phyloP scores from a whole-genome alignment of 257 asterid genomes.

The Datura wrightii region DNA sequence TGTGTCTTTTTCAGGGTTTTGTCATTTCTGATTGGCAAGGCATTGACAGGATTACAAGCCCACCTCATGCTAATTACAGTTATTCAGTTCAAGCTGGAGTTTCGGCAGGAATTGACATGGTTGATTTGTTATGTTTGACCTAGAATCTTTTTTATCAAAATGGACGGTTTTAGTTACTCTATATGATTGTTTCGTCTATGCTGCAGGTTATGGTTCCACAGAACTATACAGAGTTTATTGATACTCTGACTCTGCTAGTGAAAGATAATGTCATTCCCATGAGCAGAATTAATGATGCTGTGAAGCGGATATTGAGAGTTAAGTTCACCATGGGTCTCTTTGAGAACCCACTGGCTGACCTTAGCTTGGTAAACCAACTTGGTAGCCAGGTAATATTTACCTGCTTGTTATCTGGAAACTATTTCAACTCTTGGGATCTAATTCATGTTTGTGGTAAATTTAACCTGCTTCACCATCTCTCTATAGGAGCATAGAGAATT shows the following conservation, averaged over 20 bases:
- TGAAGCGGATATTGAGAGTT: conserved; percentile 51
- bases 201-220: conserved; percentile 54
- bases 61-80: conserved; percentile 38
- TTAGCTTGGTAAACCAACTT: conserved; percentile 41
- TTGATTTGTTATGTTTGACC: conserved; percentile 3
- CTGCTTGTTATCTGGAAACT: neutral
- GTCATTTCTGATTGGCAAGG: conserved; percentile 43
- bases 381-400: conserved; percentile 47
- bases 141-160: neutral
- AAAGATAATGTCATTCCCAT: conserved; percentile 47
- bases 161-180: neutral
- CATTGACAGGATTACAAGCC: conserved; percentile 38
- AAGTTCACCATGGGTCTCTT: conserved; percentile 53
- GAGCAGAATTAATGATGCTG: conserved; percentile 59
- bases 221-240: conserved; percentile 44
- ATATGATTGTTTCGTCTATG: neutral
- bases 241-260: conserved; percentile 42
- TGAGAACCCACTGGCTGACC: conserved; percentile 56
- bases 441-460: neutral
- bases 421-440: neutral
- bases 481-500: conserved; percentile 46
- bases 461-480: neutral
- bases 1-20: conserved; percentile 40
- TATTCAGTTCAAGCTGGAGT: conserved; percentile 43
- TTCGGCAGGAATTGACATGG: conserved; percentile 47